Percentiles rank a stretch among this genome's conserved stretches.
phyloP scores from a whole-genome alignment of 495 filamentous ascomycete species.

The Friedmanniomyces simplex region DNA sequence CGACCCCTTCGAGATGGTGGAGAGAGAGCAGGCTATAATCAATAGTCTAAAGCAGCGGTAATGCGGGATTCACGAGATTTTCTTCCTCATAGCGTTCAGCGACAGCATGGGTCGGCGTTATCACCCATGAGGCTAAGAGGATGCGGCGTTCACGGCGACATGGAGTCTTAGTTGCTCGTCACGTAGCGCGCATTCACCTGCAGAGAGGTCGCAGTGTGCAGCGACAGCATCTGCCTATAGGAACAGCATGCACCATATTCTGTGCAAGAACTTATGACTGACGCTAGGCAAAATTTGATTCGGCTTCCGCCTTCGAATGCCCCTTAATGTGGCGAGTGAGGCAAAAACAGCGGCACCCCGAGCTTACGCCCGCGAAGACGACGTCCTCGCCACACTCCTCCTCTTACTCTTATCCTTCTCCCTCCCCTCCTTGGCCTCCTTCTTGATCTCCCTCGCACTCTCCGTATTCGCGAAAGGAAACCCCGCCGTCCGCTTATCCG shows the following conservation, averaged over 20 bases:
- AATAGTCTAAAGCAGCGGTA: constrained; percentile 17
- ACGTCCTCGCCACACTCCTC: constrained; percentile 1
- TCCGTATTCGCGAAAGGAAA: constrained; percentile 69
- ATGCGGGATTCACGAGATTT: neutral
- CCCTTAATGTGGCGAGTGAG: neutral
- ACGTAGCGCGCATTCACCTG: no score
- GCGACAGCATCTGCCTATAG: no score
- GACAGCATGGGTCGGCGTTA: neutral
- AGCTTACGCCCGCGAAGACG: neutral
- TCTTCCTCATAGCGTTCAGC: neutral
- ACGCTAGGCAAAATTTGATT: no score
- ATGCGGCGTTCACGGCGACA: neutral
- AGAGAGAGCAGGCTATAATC: constrained; percentile 12
- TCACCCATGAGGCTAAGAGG: neutral
- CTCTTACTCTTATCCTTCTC: constrained; percentile 14
- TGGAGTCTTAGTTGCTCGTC: no score
- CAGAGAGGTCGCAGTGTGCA: no score
- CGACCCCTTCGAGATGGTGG: constrained; percentile 18
- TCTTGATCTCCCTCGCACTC: constrained; percentile 12
- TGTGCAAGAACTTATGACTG: no score
- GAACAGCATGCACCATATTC: no score
- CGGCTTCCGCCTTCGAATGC: no score
- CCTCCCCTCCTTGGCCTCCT: constrained; percentile 7
- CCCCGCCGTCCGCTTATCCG: constrained; percentile 66
- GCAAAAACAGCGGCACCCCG: neutral